Evolutionary conservation across 2,329 filamentous ascomycete species (phyloP), one percentile per base, ranked within the genome.

Genomic region (Fusarium sp.): DNA sequence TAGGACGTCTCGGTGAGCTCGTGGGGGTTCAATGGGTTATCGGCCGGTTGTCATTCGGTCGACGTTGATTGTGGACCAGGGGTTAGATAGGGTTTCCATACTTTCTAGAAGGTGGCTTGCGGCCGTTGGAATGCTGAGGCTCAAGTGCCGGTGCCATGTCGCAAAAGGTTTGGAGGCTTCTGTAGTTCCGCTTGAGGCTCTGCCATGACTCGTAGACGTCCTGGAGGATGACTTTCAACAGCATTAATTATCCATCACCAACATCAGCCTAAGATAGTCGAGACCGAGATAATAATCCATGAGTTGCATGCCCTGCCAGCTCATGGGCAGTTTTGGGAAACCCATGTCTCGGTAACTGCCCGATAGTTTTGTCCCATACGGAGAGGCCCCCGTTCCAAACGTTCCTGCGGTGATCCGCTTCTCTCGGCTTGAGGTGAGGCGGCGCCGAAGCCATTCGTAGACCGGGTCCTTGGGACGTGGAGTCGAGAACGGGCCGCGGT

Each of bases 111-210:
- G 15, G 56, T 57, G 64, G 69, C 62, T 63, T 52, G 30, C 14
- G 35, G 32, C 47, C 33, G 35, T 64, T 73, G 72, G 66, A 75
- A 71, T 73, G 66, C 40, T 65, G 35, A 15, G 6, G 50, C 54
- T 63, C 22, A 45, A 71, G 32, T 74, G 20, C 71, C 69, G 72
- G 65, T 43, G 45, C 56, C 40, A 64, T 67, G 72, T 66, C 64
- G 62, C 30, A n/a, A 15, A 72, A 70, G 47, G 66, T 63, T 45
- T 70, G 57, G 12, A 22, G 59, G 38, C 65, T 65, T 54, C 27
- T 40, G 38, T 30, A 52, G 50, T n/a, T 32, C 35, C 35, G 20
- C 6, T 15, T 63, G 61, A 63, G 69, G 71, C 61, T 72, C 61
- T 67, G 56, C 38, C 14, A 15, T 61, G 40, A 35, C 17, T 63